Evolutionary conservation across 768 basidiomycete genomes (phyloP).

Genomic region (Tulasnella sp.): DNA sequence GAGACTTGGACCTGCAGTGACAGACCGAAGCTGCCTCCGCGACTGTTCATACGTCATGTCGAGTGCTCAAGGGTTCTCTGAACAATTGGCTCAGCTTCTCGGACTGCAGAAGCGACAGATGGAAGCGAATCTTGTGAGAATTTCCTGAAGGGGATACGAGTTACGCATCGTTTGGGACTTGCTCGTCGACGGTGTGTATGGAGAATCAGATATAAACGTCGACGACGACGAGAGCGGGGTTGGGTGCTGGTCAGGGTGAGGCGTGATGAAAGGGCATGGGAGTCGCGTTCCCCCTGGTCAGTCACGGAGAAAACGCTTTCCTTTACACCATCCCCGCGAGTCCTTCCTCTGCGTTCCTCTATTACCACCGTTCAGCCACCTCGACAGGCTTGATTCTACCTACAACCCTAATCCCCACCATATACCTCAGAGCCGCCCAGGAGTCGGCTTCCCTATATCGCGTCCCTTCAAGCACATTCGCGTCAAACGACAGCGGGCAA

Average conservation of each 20-base stretch:
- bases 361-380: background rate
- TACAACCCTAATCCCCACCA: background rate
- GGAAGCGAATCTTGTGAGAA: too few species aligned
- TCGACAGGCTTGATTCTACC: background rate
- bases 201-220: background rate
- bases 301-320: slow-evolving; percentile 6
- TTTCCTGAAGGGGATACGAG: too few species aligned
- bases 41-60: too few species aligned
- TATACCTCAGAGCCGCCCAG: background rate
- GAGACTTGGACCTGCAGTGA: too few species aligned
- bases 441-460: background rate
- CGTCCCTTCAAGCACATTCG: background rate
- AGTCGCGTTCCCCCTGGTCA: slow-evolving; percentile 11
- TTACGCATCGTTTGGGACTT: background rate
- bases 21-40: too few species aligned
- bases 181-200: background rate
- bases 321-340: slow-evolving; percentile 7
- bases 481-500: background rate
- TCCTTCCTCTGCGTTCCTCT: background rate
- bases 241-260: background rate
- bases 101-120: too few species aligned
- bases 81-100: too few species aligned
- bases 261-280: background rate
- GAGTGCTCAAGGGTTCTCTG: too few species aligned
- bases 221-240: background rate